Base-by-base conservation (phyloP, 805 yeast genomes). In the Hanseniaspora valbyensis region DNA sequence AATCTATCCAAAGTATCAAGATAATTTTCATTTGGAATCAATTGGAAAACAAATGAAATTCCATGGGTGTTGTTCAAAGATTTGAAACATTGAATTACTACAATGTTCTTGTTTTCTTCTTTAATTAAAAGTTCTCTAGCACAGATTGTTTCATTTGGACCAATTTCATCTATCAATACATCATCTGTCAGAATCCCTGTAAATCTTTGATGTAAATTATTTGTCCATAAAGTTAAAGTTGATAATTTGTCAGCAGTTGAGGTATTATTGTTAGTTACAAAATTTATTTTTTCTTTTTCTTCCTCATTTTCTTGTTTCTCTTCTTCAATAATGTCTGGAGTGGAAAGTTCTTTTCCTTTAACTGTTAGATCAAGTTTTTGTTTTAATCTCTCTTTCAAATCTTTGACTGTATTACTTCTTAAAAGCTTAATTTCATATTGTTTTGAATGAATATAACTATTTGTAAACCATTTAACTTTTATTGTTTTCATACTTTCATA, bases 1-100 rank as follows among this genome's bases (percentile, higher is more conserved):
- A 92, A 68, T 54, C 97, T 75, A 16, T 67, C 71, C 57, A 73
- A 78, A 1, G 94, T 81, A 12, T 75, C 78, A 2, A 64, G 60
- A 42, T 84, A 76, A 41, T 67, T 65, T 62, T 92, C 98, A 13
- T 72, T 77, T 8, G 84, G 80, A 43, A 76, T 71, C 6, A 84
- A 65, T n/a, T 77, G 75, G 61, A 89, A 85, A 9, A 83, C 67
- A 61, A 89, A 89, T 3, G 96, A 95, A 44, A 82, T 71, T n/a
- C 95, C 89, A 63, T 89, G 97, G 21, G 75, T 69, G 38, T 72
- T 67, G 40, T 70, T 73, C 24, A 81, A 70, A 37, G 80, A 83
- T 57, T 82, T 84, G 63, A 80, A 76, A 66, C 81, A 89, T 61
- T 88, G 96, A 56, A 78, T 71, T 1, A 81, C 94, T 3, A 83